Base-by-base conservation (phyloP, 768 basidiomycete genomes). In the Phylloporus sp. region DNA sequence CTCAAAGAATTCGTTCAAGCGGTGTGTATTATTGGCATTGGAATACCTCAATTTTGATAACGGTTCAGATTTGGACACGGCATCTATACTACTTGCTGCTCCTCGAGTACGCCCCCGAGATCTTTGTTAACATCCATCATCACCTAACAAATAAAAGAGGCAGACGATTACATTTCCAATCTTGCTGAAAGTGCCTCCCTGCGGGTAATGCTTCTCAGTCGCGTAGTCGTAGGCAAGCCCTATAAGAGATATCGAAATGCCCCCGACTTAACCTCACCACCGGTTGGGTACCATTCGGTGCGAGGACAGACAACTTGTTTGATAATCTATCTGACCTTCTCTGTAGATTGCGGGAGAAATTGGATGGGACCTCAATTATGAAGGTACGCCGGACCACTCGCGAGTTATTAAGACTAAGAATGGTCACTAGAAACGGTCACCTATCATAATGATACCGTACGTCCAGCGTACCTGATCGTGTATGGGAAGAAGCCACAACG, bases 11-110 rank as follows among this genome's bases (percentile, higher is more conserved):
- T 76, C 78, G 31, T 84, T 83, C 57, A 76, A 77, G 47, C 69
- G 78, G 75, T 76, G 50, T 31, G 57, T 53, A 42, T 18, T 32
- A 32, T 23, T 15, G 34, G 34, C 20, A n/a, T 15, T 20, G 6
- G 28, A 48, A 29, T 15, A 18, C 51, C 23, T 13, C 5, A 20
- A 13, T 45, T 23, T 35, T 55, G 41, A 47, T 31, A n/a, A 18
- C 7, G 22, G 9, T 29, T 38, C 57, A 81, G 84, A 54, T 86
- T 87, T 62, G 85, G 85, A n/a, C 73, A 72, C 6, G 85, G 85
- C 4, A 85, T 87, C 38, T 87, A 86, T 61, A 81, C 80, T 2
- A 82, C 82, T 13, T 61, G 78, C 3, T 84, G 82, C 61, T 84
- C 84, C 13, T 85, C 84, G 6, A 86, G 84, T 85, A 58, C 43